Evolutionary conservation across 345 rosid species (phyloP).

Genomic region (Lenwebbia sp.): DNA sequence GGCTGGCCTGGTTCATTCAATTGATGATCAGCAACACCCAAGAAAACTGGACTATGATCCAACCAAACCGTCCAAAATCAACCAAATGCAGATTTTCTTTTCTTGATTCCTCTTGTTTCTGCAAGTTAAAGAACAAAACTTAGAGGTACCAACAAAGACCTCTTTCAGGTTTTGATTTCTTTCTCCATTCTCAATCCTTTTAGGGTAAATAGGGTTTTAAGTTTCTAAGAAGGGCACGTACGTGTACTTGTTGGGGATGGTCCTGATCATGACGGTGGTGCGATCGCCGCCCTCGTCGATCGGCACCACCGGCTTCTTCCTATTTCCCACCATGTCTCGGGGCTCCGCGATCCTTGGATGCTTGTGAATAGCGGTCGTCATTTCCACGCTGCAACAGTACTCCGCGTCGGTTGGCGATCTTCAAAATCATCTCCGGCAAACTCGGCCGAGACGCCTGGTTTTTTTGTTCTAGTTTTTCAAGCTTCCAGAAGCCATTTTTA

Average conservation of each 20-base stretch:
- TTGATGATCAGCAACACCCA: background rate
- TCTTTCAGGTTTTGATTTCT: background rate
- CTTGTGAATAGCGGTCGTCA: background rate
- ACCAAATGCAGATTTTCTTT: background rate
- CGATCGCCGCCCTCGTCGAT: slow-evolving; percentile 3
- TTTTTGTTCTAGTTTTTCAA: background rate
- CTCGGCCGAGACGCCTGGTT: background rate
- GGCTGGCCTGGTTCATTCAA: background rate
- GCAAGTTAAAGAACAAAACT: background rate
- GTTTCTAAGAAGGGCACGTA: slow-evolving; percentile 4
- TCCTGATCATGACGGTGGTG: slow-evolving; percentile 65
- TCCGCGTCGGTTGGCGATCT: background rate
- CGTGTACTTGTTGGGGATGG: slow-evolving; percentile 70
- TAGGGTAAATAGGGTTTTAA: background rate
- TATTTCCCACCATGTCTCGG: background rate
- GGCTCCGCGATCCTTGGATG: background rate
- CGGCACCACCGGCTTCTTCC: slow-evolving; percentile 5
- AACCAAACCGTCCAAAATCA: background rate
- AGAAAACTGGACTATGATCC: background rate
- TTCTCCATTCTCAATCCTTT: background rate
- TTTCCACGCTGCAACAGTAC: background rate
- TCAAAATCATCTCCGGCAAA: background rate
- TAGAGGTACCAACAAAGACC: background rate
- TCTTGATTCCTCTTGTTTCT: background rate
- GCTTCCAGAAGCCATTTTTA: background rate